A percentile compares a stretch with the other conserved stretches of the same genome.
phyloP scores from a whole-genome alignment of 2,329 filamentous ascomycete genomes.

The Lachnellula cervina region DNA sequence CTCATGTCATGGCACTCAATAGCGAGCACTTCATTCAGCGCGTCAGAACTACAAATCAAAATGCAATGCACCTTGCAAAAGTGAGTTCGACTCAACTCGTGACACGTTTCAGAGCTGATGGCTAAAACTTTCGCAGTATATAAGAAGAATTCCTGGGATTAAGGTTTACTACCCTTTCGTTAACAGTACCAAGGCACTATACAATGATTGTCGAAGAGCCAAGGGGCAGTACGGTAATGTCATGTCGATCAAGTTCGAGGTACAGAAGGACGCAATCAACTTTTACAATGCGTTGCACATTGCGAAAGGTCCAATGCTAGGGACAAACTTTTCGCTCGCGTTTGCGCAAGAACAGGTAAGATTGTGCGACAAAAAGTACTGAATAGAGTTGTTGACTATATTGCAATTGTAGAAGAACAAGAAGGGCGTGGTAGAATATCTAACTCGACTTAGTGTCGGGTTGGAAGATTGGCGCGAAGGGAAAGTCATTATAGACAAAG shows the following conservation, averaged over 20 bases:
- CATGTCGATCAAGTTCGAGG: not conserved
- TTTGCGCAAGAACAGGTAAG: not conserved
- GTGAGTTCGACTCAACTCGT: not conserved
- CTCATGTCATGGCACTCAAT: not conserved
- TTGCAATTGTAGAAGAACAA: not conserved
- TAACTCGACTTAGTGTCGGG: not conserved
- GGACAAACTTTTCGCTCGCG: not conserved
- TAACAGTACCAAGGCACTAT: not conserved
- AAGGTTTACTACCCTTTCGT: not conserved
- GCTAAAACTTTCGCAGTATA: not conserved
- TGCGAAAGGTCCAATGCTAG: not conserved
- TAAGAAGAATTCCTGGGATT: too few species aligned
- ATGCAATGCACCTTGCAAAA: not conserved
- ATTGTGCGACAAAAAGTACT: not conserved
- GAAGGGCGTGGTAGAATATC: not conserved
- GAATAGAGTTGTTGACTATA: not conserved
- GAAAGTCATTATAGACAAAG: too few species aligned
- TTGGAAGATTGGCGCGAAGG: not conserved
- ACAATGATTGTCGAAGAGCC: not conserved
- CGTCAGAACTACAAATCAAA: not conserved
- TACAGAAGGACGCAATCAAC: not conserved
- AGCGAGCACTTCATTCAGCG: not conserved
- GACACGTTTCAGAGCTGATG: not conserved
- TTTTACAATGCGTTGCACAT: not conserved
- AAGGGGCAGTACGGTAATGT: not conserved